Evolutionary conservation across 768 basidiomycete genomes (phyloP).

Genomic region (Mycena leptocephala): DNA sequence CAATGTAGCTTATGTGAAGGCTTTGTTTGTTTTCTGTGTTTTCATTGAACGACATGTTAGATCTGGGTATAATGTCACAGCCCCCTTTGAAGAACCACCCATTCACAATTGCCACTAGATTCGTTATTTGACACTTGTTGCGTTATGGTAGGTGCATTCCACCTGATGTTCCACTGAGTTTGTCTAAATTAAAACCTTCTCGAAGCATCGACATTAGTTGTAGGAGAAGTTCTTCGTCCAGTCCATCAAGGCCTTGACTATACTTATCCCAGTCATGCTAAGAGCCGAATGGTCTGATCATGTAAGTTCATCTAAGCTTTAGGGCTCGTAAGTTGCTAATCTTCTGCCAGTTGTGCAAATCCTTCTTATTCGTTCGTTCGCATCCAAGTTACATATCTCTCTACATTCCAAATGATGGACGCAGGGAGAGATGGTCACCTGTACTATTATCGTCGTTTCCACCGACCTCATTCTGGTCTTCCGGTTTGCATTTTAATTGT

Average conservation of each 20-base stretch:
- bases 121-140: slow-evolving; percentile 28
- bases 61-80: not conserved
- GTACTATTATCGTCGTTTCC: slow-evolving; percentile 10
- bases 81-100: not conserved
- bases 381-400: not conserved
- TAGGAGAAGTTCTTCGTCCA: not conserved
- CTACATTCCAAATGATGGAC: not conserved
- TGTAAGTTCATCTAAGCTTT: not conserved
- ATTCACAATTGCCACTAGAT: not conserved
- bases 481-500: slow-evolving; percentile 14
- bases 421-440: slow-evolving; percentile 1
- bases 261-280: slow-evolving; percentile 12
- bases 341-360: slow-evolving; percentile 1
- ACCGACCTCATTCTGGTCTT: slow-evolving; percentile 15
- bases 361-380: slow-evolving; percentile 5
- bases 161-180: too few relatives aligned
- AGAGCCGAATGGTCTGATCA: slow-evolving; percentile 9
- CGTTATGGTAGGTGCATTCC: not conserved
- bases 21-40: not conserved
- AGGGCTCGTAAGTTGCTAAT: not conserved
- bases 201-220: slow-evolving; percentile 14
- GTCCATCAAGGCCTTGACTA: not conserved
- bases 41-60: not conserved
- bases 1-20: slow-evolving; percentile 5
- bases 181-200: not conserved